Base-by-base conservation (phyloP, 2,329 filamentous ascomycete genomes). In the Colletotrichum sp. region DNA sequence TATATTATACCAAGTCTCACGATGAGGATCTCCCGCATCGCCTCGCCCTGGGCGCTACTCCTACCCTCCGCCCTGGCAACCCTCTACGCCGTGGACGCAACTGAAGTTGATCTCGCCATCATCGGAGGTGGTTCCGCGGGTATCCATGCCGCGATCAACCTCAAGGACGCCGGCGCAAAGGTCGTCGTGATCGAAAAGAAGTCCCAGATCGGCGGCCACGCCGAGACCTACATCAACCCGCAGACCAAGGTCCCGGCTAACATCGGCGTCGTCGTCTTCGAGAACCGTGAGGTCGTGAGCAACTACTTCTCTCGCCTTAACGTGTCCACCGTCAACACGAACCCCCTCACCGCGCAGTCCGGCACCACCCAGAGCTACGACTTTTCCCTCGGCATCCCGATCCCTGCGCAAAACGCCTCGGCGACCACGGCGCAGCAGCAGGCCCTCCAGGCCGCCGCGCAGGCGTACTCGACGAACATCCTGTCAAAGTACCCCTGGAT, bases 51-150 rank as follows among this genome's bases (percentile, higher is more conserved):
- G 68, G 62, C 61, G 10, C 61, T 71, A 48, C 18, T 26, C 2
- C 28, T 67, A 8, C n/a, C 60, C 9, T 30, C 26, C 4, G 38
- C 72, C 28, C 13, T 68, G 10, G 72, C 68, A 9, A 66, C 21
- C 18, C 61, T 62, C 16, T 61, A 24, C 30, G 8, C 61, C 16
- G n/a, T 48, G n/a, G 6, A 24, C 3, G 21, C 65, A 7, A 75
- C 77, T 21, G 55, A 71, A 12, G 78, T 78, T 60, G 79, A 81
- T 24, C 76, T 81, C 21, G 73, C 66, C 65, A 78, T 88, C 72
- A 83, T 88, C 48, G 87, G 87, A 48, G 86, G 86, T 4, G 87
- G 87, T 30, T 80, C 83, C 2, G 77, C 80, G 26, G 87, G 87
- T 8, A 85, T 83, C 0, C 84, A 87, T 75, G 80, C 84, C 12